Percentiles rank a stretch among this genome's conserved stretches.
Conservation (phyloP, 2,329 filamentous ascomycete genomes). For the Clonostachys rosea region DNA sequence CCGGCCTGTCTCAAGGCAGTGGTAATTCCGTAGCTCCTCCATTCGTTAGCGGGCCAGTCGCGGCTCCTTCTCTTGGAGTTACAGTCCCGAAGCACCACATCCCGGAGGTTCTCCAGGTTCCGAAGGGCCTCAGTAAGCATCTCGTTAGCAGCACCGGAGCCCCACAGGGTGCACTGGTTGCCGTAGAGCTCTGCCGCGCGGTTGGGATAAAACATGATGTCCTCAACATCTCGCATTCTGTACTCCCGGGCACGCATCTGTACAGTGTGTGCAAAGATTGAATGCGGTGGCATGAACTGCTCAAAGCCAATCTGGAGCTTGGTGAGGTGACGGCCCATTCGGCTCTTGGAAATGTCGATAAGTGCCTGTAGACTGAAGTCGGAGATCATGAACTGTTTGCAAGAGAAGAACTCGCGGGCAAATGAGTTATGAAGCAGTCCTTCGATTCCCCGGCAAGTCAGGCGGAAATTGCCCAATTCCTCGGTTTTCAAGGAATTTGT, state of each 20-base stretch:
- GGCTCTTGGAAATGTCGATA: conserved; percentile 44
- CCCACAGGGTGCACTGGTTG: conserved; percentile 3
- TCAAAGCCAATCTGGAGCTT: conserved; percentile 25
- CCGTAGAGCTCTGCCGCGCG: neutral
- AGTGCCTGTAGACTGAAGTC: conserved; percentile 50
- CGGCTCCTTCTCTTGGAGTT: conserved; percentile 40
- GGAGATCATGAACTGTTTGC: conserved; percentile 62
- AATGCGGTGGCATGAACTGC: neutral
- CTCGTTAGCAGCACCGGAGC: conserved; percentile 40
- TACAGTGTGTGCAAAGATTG: neutral
- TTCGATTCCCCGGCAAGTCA: conserved; percentile 51
- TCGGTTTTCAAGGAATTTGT: conserved; percentile 45
- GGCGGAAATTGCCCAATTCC: conserved; percentile 50
- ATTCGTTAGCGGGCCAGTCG: conserved; percentile 31
- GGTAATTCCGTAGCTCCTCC: conserved; percentile 50
- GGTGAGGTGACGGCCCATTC: conserved; percentile 29
- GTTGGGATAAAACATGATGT: too few relatives aligned
- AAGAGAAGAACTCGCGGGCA: conserved; percentile 57
- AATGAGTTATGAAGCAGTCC: conserved; percentile 49
- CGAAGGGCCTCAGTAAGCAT: conserved; percentile 53
- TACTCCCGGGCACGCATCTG: neutral
- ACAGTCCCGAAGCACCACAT: conserved; percentile 56
- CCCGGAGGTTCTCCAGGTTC: conserved; percentile 48
- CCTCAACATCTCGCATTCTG: too few relatives aligned
- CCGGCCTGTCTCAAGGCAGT: conserved; percentile 12